Evolutionary conservation across 2,329 filamentous ascomycete genomes (phyloP), one percentile per base, ranked within the genome.

Genomic region (Diaporthe ampelina): DNA sequence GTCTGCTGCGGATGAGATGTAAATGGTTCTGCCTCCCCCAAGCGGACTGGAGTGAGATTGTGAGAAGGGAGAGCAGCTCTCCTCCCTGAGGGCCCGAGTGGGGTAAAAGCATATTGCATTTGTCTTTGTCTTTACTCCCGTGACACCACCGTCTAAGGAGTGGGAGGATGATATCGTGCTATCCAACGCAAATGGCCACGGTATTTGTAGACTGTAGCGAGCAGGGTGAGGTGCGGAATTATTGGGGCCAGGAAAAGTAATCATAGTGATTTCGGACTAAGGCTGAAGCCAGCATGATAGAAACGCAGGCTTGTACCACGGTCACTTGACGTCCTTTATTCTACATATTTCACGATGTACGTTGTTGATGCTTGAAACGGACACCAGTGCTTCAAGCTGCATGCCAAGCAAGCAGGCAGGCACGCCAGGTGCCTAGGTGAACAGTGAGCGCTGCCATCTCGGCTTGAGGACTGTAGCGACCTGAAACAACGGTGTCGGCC

Each of bases 1-100:
- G 76, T 78, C 77, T n/a, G 80, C 74, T 40, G 74, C 75, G 43
- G 75, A 76, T 56, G 75, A 76, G 67, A 76, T 76, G 73, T 76
- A 70, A 59, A 43, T 19, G 32, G 35, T 32, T 37, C 63, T 37
- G 32, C 35, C 45, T 52, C 32, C 54, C 19, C 45, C n/a, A 54
- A 32, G 35, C 29, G 13, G 32, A 21, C 63, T 15, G 1, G 40
- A 37, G 26, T 9, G 21, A 8, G 15, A 15, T n/a, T n/a, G 21
- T 11, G n/a, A 10, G 32, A 40, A 54, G 48, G 15, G 13, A 24
- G 26, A 21, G 13, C 24, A 40, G 29, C 32, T 21, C 48, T 7
- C 9, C 52, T 21, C 13, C 13, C 17, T 11, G 45, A 54, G 48
- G 19, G 63, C 48, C 32, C 15, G n/a, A 10, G 13, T 26, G 21